These are phyloP conservation scores for Myriosclerotinia duriaeana DNA, from an alignment of 2,329 filamentous ascomycete species.

Conservation along the genomic window DNA sequence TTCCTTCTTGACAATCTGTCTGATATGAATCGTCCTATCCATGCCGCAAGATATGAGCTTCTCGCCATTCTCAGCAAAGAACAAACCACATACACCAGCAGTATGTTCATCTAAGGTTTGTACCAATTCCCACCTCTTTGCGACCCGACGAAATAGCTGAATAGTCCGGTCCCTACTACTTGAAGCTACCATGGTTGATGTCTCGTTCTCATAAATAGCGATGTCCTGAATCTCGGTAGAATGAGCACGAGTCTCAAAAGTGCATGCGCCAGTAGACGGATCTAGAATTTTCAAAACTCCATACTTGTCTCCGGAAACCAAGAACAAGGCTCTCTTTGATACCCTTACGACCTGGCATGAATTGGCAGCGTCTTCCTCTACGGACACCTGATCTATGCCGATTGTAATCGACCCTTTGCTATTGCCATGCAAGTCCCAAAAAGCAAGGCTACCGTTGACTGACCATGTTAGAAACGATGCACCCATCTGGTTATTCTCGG, in stretches of 20 bases:
- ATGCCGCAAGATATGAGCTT: constrained; percentile 80
- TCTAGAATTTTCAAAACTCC: constrained; percentile 77
- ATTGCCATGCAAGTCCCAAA: constrained; percentile 76
- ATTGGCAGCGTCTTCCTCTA: constrained; percentile 53
- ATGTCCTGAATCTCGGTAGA: constrained; percentile 82
- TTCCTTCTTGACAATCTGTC: constrained; percentile 73
- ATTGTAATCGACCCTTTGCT: constrained; percentile 65
- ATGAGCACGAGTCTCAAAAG: constrained; percentile 80
- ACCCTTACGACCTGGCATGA: constrained; percentile 61
- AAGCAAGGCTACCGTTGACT: constrained; percentile 71
- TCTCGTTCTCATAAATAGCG: constrained; percentile 63
- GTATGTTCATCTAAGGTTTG: constrained; percentile 93
- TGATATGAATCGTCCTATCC: constrained; percentile 81
- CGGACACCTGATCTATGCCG: constrained; percentile 63
- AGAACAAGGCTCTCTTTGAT: constrained; percentile 60
- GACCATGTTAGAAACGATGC: constrained; percentile 91
- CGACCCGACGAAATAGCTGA: constrained; percentile 72
- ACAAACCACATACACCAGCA: constrained; percentile 75
- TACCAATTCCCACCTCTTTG: constrained; percentile 68
- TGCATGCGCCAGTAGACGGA: constrained; percentile 55
- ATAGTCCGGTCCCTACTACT: constrained; percentile 88
- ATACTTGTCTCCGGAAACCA: constrained; percentile 82
- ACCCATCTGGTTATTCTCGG: constrained; percentile 56
- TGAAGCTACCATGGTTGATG: constrained; percentile 69
- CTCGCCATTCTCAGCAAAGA: constrained; percentile 68